phyloP scores from a whole-genome alignment of 2,329 filamentous ascomycete species.

The Aspergillus ustus region DNA sequence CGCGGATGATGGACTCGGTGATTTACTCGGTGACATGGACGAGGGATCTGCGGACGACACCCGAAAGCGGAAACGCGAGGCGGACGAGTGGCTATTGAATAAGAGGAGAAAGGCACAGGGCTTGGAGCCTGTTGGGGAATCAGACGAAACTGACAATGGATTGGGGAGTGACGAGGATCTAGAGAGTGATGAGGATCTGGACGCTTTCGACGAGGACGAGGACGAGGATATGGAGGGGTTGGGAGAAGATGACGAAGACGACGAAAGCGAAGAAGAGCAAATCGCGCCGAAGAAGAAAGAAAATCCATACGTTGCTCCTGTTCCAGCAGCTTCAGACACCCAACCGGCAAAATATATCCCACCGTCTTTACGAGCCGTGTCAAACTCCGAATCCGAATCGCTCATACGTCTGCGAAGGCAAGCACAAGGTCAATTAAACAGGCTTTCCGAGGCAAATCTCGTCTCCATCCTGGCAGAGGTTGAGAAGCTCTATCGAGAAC shows the following conservation, averaged over 20 bases:
- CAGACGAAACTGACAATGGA: slow-evolving; percentile 34
- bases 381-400: slow-evolving; percentile 68
- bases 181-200: slow-evolving; percentile 32
- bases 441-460: slow-evolving; percentile 88
- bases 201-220: slow-evolving; percentile 36
- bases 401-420: slow-evolving; percentile 74
- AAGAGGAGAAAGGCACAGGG: slow-evolving; percentile 60
- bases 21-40: slow-evolving; percentile 72
- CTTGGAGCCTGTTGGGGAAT: slow-evolving; percentile 28
- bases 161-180: slow-evolving; percentile 28
- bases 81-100: slow-evolving; percentile 62
- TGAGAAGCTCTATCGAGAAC: slow-evolving; percentile 79
- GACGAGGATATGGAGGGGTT: slow-evolving; percentile 31
- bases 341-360: slow-evolving; percentile 77
- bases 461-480: slow-evolving; percentile 81
- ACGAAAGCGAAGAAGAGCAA: slow-evolving; percentile 46
- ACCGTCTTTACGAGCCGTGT: slow-evolving; percentile 73
- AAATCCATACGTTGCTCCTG: slow-evolving; percentile 86
- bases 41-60: slow-evolving; percentile 57
- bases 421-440: slow-evolving; percentile 86
- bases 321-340: slow-evolving; percentile 48
- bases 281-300: slow-evolving; percentile 62
- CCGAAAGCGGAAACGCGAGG: slow-evolving; percentile 65
- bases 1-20: slow-evolving; percentile 80
- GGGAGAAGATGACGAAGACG: slow-evolving; percentile 32